Base-by-base conservation (phyloP, 768 basidiomycete genomes). In the Pilatotrama ljubarskyi region DNA sequence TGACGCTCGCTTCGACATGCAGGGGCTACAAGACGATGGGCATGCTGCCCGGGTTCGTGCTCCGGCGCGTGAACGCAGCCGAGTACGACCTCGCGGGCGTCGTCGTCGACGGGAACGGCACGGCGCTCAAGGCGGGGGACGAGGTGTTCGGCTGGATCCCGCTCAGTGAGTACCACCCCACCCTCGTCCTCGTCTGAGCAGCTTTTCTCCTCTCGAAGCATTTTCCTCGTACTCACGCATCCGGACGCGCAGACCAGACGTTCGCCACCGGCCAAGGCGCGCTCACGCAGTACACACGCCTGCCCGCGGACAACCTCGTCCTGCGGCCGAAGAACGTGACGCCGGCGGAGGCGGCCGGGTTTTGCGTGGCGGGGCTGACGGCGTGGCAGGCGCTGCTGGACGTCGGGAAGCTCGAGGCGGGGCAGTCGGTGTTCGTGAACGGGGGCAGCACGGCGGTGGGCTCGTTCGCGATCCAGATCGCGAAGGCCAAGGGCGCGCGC, bases 371-470 rank as follows among this genome's bases (percentile, higher is more conserved):
- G 1, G 83, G 76, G 2, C 62, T 81, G 44, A 90, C 90, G 0
- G 84, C 87, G 0, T 79, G 84, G 58, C 80, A 84, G 60, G 80
- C 76, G 0, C 77, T 91, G 6, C 73, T 82, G 43, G 68, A 77
- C 0, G 68, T 75, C 0, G 81, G 75, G 0, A 74, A 80, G 26
- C 69, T 88, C n/a, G 80, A 88, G 67, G 66, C 74, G 22, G 84
- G 82, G 1, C 84, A 86, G 65, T 77, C 78, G 1, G 74, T 92
- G 3, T 81, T 91, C 64, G 75, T 93, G 66, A 86, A 88, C 56
- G 89, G 89, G 0, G 90, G 87, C 4, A 86, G 84, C 51, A 83
- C 86, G 1, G 73, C 84, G 13, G 86, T 90, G 1, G 90, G 90
- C 4, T 74, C 78, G n/a, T 81, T 81, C 64, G 89, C 87, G 0